These are phyloP conservation scores for Colletotrichum tropicale DNA, from an alignment of 2,329 filamentous ascomycete species.

Conservation along the genomic window DNA sequence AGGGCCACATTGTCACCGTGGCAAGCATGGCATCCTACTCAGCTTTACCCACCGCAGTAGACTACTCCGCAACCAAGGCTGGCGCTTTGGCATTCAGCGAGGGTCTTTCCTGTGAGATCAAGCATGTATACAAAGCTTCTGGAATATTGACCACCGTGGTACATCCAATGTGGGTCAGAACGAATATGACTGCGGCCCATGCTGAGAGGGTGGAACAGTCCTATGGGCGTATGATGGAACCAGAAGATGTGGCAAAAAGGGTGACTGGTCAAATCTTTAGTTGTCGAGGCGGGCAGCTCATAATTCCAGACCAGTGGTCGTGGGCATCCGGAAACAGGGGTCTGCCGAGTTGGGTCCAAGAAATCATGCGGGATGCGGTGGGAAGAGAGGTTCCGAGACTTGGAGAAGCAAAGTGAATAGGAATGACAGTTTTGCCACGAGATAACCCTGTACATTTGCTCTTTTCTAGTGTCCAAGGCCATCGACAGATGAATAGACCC, in stretches of 20 bases:
- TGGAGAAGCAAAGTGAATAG: background rate
- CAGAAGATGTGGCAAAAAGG: conserved; percentile 47
- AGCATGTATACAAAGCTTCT: conserved; percentile 36
- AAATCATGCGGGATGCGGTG: conserved; percentile 33
- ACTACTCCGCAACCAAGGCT: conserved; percentile 57
- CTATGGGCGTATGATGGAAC: conserved; percentile 34
- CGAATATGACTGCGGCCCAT: conserved; percentile 26
- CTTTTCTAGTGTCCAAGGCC: background rate
- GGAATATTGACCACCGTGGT: conserved; percentile 39
- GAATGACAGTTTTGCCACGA: background rate
- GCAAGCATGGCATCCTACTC: conserved; percentile 56
- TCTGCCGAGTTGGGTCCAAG: conserved; percentile 42
- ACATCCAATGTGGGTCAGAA: conserved; percentile 28
- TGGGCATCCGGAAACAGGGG: conserved; percentile 39
- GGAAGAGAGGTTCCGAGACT: conserved; percentile 3
- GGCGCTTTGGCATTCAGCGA: conserved; percentile 59
- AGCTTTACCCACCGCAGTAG: conserved; percentile 47
- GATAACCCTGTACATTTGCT: background rate
- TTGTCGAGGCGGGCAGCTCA: conserved; percentile 51
- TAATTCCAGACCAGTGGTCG: conserved; percentile 40
- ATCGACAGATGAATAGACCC: background rate
- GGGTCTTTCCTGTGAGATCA: conserved; percentile 41
- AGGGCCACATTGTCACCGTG: conserved; percentile 57
- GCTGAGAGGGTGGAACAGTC: conserved; percentile 28
- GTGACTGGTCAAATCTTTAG: conserved; percentile 54